Conservation (phyloP, 306 rosid genomes). For the Fragaria nilgerrensis region DNA sequence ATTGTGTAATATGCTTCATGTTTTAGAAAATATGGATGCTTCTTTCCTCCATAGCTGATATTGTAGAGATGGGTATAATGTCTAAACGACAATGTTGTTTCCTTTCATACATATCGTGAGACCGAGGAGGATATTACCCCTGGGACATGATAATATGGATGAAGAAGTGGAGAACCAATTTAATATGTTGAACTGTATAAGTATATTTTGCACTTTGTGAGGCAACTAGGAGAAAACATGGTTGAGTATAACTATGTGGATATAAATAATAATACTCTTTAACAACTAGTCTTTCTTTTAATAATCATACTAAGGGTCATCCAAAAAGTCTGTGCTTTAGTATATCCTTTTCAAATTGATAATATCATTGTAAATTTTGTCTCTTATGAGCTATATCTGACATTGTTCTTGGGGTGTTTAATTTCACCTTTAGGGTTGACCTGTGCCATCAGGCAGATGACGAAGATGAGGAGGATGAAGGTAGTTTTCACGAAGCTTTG, state of each 20-base stretch:
- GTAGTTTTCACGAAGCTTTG: conserved; percentile 57
- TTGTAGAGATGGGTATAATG: neutral
- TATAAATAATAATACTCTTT: neutral
- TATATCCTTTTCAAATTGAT: conserved; percentile 14
- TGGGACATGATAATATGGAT: neutral
- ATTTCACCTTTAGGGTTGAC: conserved; percentile 68
- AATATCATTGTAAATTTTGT: neutral
- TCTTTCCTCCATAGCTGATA: neutral
- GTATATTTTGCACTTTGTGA: neutral
- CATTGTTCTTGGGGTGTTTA: conserved; percentile 14
- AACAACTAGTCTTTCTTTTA: neutral
- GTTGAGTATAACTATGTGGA: neutral
- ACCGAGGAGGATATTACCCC: neutral
- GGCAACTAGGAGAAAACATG: neutral
- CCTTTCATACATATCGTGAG: neutral
- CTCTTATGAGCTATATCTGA: conserved; percentile 29
- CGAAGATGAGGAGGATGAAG: conserved; percentile 81
- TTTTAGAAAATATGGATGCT: neutral
- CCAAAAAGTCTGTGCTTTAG: neutral
- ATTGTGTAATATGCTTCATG: neutral
- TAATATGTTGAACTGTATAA: neutral
- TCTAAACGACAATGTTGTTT: neutral
- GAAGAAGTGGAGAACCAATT: neutral
- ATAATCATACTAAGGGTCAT: neutral
- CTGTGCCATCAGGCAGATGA: conserved; percentile 93